Base-by-base conservation (phyloP, 2,329 filamentous ascomycete species). In the Paecilomyces variotii region DNA sequence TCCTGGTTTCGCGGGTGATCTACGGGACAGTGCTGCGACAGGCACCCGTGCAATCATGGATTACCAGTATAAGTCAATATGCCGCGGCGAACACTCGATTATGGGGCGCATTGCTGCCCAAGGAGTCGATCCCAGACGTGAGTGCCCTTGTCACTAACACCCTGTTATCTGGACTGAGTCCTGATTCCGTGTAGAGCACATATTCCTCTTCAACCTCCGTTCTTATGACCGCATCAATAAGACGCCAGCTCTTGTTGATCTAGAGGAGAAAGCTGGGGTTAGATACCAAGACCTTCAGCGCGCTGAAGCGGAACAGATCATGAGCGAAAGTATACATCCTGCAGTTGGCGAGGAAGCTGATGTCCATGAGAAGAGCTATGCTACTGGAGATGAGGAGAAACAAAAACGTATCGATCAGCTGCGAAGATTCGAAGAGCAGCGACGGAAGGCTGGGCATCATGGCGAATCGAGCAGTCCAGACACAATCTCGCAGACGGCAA, bases 21-120 rank as follows among this genome's bases (percentile, higher is more conserved):
- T 99, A 30, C 81, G 92, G 58, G 86, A 91, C 11, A 86, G 90
- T 65, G 91, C 89, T 24, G 93, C 93, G 0, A 84, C 85, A 0
- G 93, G 93, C 9, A 97, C 93, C 0, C 78, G 91, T 54, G 93
- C 92, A 10, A 99, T 97, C 68, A 97, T 99, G 91, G 92, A 97
- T 71, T 97, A 96, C 69, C 94, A 97, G 71, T 99, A 94, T 80
- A 96, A 95, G 75, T 96, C 91, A 0, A 96, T 99, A 64, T 90
- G 88, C 68, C 87, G 94, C 52, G 94, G 94, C 4, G 88, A 95
- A 63, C 81, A 97, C 70, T 96, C 91, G 3, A 97, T 99, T 56
- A 94, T 89, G 66, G 91, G 84, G 45, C 87, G 89, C 69, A 85
- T 97, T 59, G 79, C 80, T 59, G 84, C 83, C 5, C 80, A 89